Evolutionary conservation across 2,329 filamentous ascomycete species (phyloP).

Genomic region (Trichoderma lentiforme): DNA sequence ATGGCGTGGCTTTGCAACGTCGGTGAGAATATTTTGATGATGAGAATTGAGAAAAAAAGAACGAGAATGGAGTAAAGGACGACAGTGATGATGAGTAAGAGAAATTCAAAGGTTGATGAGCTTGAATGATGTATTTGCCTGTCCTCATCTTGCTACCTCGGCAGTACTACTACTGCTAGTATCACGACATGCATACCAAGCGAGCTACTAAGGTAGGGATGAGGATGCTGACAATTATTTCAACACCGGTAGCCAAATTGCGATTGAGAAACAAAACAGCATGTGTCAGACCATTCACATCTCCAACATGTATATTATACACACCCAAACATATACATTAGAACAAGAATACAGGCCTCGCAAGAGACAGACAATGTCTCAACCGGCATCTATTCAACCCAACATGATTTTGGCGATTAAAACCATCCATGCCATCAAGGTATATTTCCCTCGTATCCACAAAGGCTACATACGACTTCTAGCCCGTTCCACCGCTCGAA

Average conservation of each 20-base stretch:
- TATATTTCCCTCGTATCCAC: conserved; percentile 1
- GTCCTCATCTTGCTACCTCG: neutral
- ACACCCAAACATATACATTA: neutral
- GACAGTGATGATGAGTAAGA: neutral
- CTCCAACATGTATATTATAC: neutral
- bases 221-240: neutral
- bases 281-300: neutral
- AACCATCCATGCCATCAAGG: neutral
- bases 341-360: neutral
- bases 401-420: neutral
- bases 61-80: neutral
- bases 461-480: neutral
- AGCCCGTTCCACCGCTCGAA: neutral
- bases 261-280: neutral
- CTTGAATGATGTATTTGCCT: neutral
- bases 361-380: neutral
- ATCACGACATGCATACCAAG: neutral
- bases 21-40: neutral
- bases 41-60: neutral
- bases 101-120: neutral
- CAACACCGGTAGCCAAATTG: neutral
- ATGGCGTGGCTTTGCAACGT: neutral
- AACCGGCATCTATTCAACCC: neutral
- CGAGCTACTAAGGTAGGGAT: neutral
- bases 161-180: neutral